phyloP scores from a whole-genome alignment of 2,329 filamentous ascomycete species.

The Xylaria hypoxylon region DNA sequence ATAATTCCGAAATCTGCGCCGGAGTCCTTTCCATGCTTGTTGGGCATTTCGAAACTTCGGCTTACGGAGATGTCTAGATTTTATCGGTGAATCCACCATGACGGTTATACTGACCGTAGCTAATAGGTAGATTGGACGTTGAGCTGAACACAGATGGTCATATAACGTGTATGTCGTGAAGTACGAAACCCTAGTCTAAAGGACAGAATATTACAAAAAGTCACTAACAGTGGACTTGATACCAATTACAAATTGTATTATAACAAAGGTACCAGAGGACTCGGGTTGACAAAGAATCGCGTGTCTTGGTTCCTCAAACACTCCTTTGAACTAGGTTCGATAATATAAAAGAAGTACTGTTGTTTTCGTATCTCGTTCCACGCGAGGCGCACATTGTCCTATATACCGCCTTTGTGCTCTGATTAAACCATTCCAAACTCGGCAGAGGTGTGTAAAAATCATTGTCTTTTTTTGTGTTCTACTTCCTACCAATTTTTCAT shows the following conservation, averaged over 20 bases:
- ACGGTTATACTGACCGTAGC: neutral
- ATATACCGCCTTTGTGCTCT: neutral
- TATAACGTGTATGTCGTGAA: neutral
- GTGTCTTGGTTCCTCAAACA: conserved; percentile 7
- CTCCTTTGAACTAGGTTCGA: conserved; percentile 13
- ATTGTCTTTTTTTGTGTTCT: too few species aligned
- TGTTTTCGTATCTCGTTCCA: conserved; percentile 23
- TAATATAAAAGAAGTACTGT: neutral
- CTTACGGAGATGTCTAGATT: neutral
- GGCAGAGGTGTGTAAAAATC: neutral
- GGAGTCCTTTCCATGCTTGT: conserved; percentile 27
- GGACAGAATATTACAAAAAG: neutral
- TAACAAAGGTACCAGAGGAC: conserved; percentile 1
- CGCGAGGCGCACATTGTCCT: neutral
- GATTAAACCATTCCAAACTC: neutral
- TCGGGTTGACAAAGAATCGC: conserved; percentile 12
- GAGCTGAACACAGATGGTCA: neutral
- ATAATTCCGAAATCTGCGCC: neutral
- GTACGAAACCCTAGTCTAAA: neutral
- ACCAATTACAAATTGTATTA: neutral
- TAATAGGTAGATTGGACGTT: neutral
- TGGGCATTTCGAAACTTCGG: conserved; percentile 5
- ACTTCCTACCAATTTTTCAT: too few species aligned
- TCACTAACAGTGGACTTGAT: neutral
- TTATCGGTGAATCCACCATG: neutral